Evolutionary conservation across 176 grass and related monocot genomes (phyloP), one percentile per base, ranked within the genome.

Genomic region (Paspalum vaginatum): DNA sequence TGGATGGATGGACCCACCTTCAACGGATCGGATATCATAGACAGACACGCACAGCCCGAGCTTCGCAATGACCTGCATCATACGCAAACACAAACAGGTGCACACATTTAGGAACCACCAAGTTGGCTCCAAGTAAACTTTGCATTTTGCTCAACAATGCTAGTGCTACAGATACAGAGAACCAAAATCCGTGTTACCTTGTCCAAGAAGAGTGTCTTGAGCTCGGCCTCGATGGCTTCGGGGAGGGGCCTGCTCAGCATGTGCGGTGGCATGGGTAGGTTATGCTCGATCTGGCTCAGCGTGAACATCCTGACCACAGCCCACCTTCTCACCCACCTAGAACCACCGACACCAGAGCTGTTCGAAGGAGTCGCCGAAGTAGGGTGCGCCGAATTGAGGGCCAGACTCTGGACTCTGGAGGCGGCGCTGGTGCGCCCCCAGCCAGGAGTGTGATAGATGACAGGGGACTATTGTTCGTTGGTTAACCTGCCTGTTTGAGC

Each of bases 11-110:
- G 92, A 91, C 4, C 95, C 92, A 18, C 90, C 95, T 83, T 98
- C 88, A 54, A 95, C 17, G 8, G 75, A 85, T 37, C 61, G 79
- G 51, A 98, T 93, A 75, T 93, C 92, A 24, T 98, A 95, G 45
- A 98, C 61, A 27, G 90, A 94, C 43, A 95, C 81, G 43, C 90
- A 98, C 37, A 98, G 81, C 24, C 95, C 92, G n/a, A 98, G 89
- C 65, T 91, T 82, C 39, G 84, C 27, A 14, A 98, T 83, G 49
- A 98, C 92, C 90, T 98, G 49, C 7, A 55, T 74, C 21, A 17
- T 38, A 84, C 7, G 8, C 62, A 38, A 72, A 52, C 21, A 0
- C 63, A 26, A 14, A 64, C 20, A 40, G 21, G 54, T 0, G 49
- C 13, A 48, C 4, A 47, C 65, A 64, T 42, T 64, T 50, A 82